A percentile compares a stretch with the other conserved stretches of the same genome.
Conservation (phyloP, 257 asterid species). For the Solanum chiquidenum region DNA sequence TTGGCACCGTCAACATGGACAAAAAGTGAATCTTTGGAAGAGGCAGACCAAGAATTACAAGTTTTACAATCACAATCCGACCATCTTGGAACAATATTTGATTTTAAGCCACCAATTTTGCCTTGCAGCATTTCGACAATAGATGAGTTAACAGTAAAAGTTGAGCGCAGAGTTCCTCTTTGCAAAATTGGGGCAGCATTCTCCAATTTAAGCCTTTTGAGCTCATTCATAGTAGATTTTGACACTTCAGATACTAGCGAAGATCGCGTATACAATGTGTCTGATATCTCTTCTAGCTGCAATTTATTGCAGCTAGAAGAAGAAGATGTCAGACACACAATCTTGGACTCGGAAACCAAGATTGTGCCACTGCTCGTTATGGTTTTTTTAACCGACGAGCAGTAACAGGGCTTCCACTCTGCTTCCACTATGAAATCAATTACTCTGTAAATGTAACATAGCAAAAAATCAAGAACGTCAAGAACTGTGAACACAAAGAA, state of each 20-base stretch:
- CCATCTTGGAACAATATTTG: conserved; percentile 52
- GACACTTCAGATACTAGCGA: conserved; percentile 46
- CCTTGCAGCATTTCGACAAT: conserved; percentile 71
- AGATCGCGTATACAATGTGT: conserved; percentile 71
- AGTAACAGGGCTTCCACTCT: conserved; percentile 83
- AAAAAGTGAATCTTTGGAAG: conserved; percentile 43
- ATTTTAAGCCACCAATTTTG: conserved; percentile 32
- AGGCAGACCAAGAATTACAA: conserved; percentile 58
- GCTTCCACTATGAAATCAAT: conserved; percentile 61
- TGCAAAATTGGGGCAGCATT: background rate
- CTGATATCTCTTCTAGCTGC: conserved; percentile 82
- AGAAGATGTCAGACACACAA: conserved; percentile 43
- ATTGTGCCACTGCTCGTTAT: conserved; percentile 39
- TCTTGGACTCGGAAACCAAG: conserved; percentile 60
- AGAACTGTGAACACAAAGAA: conserved; percentile 36
- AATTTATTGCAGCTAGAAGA: conserved; percentile 25
- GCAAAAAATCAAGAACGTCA: conserved; percentile 49
- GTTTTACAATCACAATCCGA: conserved; percentile 84
- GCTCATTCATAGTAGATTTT: conserved; percentile 29
- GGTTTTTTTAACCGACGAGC: conserved; percentile 43
- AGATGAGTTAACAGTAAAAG: conserved; percentile 47
- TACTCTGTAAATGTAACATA: conserved; percentile 48
- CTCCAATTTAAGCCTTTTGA: conserved; percentile 18
- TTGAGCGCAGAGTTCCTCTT: conserved; percentile 15
- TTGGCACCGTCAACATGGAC: conserved; percentile 64